Evolutionary conservation across 352 stramenopile genomes (phyloP), one percentile per base, ranked within the genome.

Genomic region (Phytopythium montanum): DNA sequence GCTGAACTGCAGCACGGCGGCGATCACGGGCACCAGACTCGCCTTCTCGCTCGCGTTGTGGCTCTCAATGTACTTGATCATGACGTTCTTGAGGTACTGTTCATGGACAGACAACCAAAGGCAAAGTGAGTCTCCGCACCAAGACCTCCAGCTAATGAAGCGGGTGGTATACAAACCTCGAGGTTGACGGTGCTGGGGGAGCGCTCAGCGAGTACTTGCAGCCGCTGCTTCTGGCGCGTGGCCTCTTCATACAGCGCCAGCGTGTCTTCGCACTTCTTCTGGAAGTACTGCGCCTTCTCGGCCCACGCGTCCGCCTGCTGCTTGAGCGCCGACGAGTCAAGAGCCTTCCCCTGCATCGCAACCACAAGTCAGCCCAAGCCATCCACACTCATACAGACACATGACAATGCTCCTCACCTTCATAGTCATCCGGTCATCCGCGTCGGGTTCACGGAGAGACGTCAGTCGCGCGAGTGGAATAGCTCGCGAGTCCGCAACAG

Each of bases 21-120:
- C 69, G 59, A 94, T 86, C 26, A 94, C 85, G 7, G 85, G 85
- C 46, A 94, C 85, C 36, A 94, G 65, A n/a, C 76, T 77, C 42
- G 89, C 77, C 60, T 88, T 90, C 48, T 94, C 82, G 34, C 67
- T 84, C 21, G 76, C 61, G 23, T 89, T 87, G 69, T 85, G 76
- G 52, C 77, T 90, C 54, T 77, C 70, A 26, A 94, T 86, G 73
- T 89, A 94, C 72, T 94, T 94, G 60, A 94, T 81, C 41, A 94
- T 69, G 10, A 94, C 76, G 33, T 94, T 94, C 60, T 90, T 92
- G 38, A 94, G 53, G 57, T 94, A 94, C 85, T 93, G 54, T 34
- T n/a, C 18, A 66, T 25, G 13, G 14, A 54, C 6, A 10, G 6
- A 48, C 41, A 48, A 14, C 9, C 33, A 38, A n/a, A 16, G n/a